Conservation (phyloP, 768 basidiomycete species). For the Phanerodontia chrysosporium region DNA sequence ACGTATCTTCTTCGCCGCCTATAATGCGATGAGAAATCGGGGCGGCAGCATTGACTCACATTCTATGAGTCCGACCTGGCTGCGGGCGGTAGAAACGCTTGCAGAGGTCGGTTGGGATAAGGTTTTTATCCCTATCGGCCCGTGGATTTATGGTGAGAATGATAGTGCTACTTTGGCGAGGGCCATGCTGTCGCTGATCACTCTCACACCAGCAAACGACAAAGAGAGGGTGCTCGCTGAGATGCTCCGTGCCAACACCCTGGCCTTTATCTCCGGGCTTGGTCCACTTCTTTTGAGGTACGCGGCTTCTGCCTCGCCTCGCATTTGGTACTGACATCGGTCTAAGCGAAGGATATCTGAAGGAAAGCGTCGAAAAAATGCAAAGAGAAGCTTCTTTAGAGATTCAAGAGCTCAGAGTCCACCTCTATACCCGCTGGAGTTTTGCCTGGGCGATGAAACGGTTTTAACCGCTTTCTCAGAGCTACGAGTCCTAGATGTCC, state of each 20-base stretch:
- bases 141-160: conserved; percentile 27
- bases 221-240: conserved; percentile 24
- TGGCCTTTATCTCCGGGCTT: conserved; percentile 25
- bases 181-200: not conserved
- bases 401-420: conserved; percentile 22
- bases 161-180: not conserved
- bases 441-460: conserved; percentile 32
- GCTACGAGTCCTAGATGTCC: not conserved
- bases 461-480: not conserved
- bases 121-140: conserved; percentile 29
- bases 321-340: not conserved
- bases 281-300: conserved; percentile 26
- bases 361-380: conserved; percentile 26
- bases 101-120: conserved; percentile 29
- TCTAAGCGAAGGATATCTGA: conserved; percentile 27
- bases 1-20: conserved; percentile 27
- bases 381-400: conserved; percentile 24
- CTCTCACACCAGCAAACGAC: conserved; percentile 17
- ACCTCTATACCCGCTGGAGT: conserved; percentile 27
- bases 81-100: conserved; percentile 21
- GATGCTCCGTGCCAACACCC: conserved; percentile 25
- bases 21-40: conserved; percentile 29
- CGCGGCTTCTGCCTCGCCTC: not conserved
- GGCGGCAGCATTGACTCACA: conserved; percentile 25
- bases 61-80: conserved; percentile 26